These are phyloP conservation scores for Microcyclosporella mali DNA, from an alignment of 2,329 filamentous ascomycete genomes.

Conservation along the genomic window DNA sequence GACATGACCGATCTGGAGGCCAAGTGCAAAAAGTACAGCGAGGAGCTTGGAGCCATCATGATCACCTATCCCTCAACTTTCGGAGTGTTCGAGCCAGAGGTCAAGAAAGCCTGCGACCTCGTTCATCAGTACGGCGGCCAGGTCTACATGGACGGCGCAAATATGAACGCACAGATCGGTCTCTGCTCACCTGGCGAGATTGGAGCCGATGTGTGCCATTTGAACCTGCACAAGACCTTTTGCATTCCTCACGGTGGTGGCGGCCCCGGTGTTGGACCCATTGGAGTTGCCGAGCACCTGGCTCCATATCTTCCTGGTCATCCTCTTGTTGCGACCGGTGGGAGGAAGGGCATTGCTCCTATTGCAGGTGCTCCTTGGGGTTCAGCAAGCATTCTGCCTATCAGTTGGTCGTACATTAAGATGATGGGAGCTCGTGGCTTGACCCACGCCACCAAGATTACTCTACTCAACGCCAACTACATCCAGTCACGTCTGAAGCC, in stretches of 20 bases:
- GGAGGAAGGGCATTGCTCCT: conserved; percentile 56
- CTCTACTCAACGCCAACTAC: conserved; percentile 95
- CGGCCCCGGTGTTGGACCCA: conserved; percentile 87
- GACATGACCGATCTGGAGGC: conserved; percentile 78
- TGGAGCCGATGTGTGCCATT: conserved; percentile 90
- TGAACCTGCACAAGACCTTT: conserved; percentile 98
- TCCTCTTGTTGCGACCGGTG: conserved; percentile 53
- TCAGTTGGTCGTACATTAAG: conserved; percentile 91
- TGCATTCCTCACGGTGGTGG: conserved; percentile 96
- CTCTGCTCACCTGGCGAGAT: conserved; percentile 92
- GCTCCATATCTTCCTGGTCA: conserved; percentile 69
- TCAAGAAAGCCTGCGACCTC: conserved; percentile 77
- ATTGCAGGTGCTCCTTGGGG: conserved; percentile 81
- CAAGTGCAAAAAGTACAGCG: conserved; percentile 82
- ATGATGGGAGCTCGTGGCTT: conserved; percentile 83
- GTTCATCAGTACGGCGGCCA: conserved; percentile 85
- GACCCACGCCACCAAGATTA: conserved; percentile 83
- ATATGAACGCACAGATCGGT: conserved; percentile 97
- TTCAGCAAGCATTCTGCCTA: conserved; percentile 85
- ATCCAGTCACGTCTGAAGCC: conserved; percentile 79
- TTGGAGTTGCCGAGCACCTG: conserved; percentile 82
- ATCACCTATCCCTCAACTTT: conserved; percentile 94
- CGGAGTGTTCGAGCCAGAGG: conserved; percentile 85
- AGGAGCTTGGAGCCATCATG: conserved; percentile 88
- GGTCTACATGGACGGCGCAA: conserved; percentile 98